Conservation (phyloP, 2,329 filamentous ascomycete genomes). For the Xylariales sp. region DNA sequence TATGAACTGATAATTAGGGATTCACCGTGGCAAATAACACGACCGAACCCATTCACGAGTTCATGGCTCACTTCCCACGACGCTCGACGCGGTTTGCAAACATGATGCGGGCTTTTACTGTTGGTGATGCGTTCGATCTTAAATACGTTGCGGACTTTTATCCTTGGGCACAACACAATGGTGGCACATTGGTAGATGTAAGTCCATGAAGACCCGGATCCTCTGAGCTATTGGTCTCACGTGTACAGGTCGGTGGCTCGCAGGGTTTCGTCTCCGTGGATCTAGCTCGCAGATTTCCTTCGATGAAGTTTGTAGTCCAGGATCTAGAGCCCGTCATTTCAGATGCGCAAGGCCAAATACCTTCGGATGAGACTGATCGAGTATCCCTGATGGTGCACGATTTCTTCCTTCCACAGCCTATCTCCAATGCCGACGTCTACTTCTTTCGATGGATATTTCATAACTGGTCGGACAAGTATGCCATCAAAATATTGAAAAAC, state of each 20-base stretch:
- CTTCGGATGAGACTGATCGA: conserved; percentile 18
- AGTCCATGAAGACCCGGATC: no score
- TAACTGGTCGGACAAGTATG: conserved; percentile 37
- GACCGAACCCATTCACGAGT: no score
- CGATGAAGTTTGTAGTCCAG: conserved; percentile 44
- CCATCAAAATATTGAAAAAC: conserved; percentile 27
- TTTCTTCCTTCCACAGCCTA: conserved; percentile 27
- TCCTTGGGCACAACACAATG: no score
- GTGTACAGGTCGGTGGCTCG: conserved; percentile 37
- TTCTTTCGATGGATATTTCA: conserved; percentile 37
- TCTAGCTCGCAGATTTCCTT: conserved; percentile 31
- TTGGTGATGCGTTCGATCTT: no score
- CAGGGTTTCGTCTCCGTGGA: conserved; percentile 35
- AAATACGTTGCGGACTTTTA: no score
- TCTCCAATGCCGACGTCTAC: conserved; percentile 30
- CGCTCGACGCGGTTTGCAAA: no score
- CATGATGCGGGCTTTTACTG: no score
- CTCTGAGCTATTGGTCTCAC: no score
- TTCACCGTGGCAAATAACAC: no score
- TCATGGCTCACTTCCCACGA: no score
- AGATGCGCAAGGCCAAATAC: conserved; percentile 20
- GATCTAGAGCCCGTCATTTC: conserved; percentile 42
- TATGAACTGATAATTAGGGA: no score
- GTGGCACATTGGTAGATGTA: no score
- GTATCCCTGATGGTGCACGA: conserved; percentile 31